Evolutionary conservation across 768 basidiomycete species (phyloP).

Genomic region (Postia placenta): DNA sequence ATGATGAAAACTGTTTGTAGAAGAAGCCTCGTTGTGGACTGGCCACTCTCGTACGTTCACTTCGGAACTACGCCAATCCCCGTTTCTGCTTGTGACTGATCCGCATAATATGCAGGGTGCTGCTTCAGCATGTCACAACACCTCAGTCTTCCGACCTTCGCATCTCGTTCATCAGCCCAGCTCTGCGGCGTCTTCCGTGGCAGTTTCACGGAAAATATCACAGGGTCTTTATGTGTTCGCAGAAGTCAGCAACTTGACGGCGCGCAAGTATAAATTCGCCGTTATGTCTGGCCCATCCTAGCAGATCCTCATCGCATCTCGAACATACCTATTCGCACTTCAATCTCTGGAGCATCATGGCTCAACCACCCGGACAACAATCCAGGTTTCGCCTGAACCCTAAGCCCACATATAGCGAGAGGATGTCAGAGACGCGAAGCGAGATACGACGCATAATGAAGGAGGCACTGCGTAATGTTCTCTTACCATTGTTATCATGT

Average conservation of each 20-base stretch:
- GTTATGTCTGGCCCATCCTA: neutral
- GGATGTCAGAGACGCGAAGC: conserved; percentile 22
- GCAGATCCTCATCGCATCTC: neutral
- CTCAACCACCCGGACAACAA: conserved; percentile 2
- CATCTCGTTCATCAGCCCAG: neutral
- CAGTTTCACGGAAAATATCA: conserved; percentile 1
- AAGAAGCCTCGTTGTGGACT: neutral
- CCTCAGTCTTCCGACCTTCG: conserved; percentile 4
- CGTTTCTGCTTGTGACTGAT: conserved; percentile 1
- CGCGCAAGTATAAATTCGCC: neutral
- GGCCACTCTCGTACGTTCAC: neutral
- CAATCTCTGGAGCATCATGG: neutral
- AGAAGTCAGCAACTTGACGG: neutral
- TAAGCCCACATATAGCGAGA: conserved; percentile 20
- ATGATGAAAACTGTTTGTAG: neutral
- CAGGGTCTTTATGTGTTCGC: neutral
- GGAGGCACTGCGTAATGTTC: conserved; percentile 18
- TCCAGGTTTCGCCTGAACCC: conserved; percentile 21
- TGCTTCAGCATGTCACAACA: conserved; percentile 1
- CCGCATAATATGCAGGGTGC: neutral
- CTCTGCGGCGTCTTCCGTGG: neutral
- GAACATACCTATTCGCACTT: neutral
- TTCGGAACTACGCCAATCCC: neutral
- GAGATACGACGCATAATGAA: conserved; percentile 20
- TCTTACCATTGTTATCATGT: neutral